phyloP scores from a whole-genome alignment of 345 rosid species.

The Orychophragmus violaceus region DNA sequence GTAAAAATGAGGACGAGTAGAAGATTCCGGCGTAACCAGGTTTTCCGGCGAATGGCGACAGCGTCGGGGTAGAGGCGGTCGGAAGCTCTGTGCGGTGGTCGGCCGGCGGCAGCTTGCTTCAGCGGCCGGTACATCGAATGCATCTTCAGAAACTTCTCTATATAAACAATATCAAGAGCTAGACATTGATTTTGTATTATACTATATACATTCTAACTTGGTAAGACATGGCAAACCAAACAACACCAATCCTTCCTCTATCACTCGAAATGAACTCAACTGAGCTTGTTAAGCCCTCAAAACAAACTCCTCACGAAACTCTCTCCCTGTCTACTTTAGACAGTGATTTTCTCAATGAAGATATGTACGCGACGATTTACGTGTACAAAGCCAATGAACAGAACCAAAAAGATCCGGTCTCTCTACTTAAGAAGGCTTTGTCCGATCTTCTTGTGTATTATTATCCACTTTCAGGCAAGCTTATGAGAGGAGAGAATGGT shows the following conservation, averaged over 20 bases:
- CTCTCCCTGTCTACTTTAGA: background rate
- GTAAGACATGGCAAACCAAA: background rate
- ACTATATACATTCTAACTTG: background rate
- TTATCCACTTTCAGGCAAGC: background rate
- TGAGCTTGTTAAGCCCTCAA: background rate
- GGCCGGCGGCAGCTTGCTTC: too few relatives aligned
- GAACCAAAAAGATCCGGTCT: background rate
- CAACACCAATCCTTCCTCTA: background rate
- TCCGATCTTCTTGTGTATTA: background rate
- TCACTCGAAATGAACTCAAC: background rate
- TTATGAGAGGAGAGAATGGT: background rate
- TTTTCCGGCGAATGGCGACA: too few relatives aligned
- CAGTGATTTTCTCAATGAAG: background rate
- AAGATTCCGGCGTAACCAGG: too few relatives aligned
- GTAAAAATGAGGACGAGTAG: too few relatives aligned
- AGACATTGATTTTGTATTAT: too few relatives aligned
- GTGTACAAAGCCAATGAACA: background rate
- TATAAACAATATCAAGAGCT: too few relatives aligned
- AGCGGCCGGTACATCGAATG: too few relatives aligned
- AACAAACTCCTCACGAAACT: background rate
- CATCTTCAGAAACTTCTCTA: too few relatives aligned
- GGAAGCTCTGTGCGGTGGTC: too few relatives aligned
- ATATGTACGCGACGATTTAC: background rate
- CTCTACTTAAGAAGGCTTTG: background rate
- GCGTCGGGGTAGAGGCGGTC: too few relatives aligned